Base-by-base conservation (phyloP, 164 flowering plant genomes). In the Houttuynia cordata region DNA sequence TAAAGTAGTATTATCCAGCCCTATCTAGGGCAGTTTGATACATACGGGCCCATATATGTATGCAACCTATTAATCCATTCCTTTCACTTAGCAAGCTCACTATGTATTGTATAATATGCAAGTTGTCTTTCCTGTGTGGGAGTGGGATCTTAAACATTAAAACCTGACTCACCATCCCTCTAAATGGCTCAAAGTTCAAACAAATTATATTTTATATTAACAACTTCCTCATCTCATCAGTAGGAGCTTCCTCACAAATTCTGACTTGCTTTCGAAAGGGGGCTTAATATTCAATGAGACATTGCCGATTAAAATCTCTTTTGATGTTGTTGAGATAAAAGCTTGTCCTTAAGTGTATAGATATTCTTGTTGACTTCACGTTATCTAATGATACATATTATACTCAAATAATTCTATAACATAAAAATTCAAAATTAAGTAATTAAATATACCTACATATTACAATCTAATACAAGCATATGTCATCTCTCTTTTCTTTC, bases 221-320 rank as follows among this genome's bases (percentile, higher is more conserved):
- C 34, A 34, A 24, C 25, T 21, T 53, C 51, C 62, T 18, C 10
- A 64, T 45, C 12, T 10, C 49, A 45, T 17, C 17, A 45, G 0
- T 12, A 45, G 49, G 49, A 17, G 17, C 17, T 45, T 12, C 49
- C 49, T 64, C 19, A 72, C 71, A 41, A 57, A 67, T 47, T 68
- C 75, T 0, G 71, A 71, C 47, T 71, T 71, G 7, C 68, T 68
- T 59, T 71, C 64, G 65, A 61, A 71, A 49, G 61, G 57, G 20
- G 41, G 45, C 22, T 71, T 67, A 1, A 17, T 24, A 6, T 41
- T 57, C 0, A 41, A 51, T 13, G 53, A 53, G 49, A 40, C 62
- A 20, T 71, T 61, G 50, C 61, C 57, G 47, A 52, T 40, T 57
- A 71, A 54, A 24, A 25, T 53, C 12, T 51, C 59, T 19, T 52